Percentiles rank a stretch among this genome's conserved stretches.
Conservation (phyloP, 1,284 basidiomycete genomes). For the Pseudozyma sp. region DNA sequence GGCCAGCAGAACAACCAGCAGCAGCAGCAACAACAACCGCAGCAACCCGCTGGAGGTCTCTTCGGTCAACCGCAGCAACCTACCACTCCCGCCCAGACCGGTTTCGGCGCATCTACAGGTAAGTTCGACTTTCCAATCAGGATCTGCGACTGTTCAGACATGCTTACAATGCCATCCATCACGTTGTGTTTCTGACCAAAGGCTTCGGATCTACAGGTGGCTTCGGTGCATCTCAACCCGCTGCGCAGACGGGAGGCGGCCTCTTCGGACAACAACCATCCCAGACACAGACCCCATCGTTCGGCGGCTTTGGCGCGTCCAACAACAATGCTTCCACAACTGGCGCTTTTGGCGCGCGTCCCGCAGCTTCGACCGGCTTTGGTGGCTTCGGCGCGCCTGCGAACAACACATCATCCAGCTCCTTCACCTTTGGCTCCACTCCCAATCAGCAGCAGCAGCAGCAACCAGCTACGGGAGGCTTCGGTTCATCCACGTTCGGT, state of each 20-base stretch:
- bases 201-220: conserved; percentile 49
- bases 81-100: conserved; percentile 59
- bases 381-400: conserved; percentile 55
- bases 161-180: neutral
- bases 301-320: conserved; percentile 51
- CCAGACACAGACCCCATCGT: conserved; percentile 52
- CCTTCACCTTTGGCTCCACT: conserved; percentile 52
- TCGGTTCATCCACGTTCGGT: conserved; percentile 50
- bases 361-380: conserved; percentile 53
- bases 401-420: conserved; percentile 26
- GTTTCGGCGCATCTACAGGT: conserved; percentile 45
- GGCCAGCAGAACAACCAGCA: conserved; percentile 62
- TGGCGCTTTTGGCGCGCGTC: conserved; percentile 55
- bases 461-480: conserved; percentile 42
- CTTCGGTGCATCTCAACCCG: conserved; percentile 54
- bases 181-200: neutral
- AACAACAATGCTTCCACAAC: conserved; percentile 48
- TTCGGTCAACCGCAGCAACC: conserved; percentile 67
- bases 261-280: conserved; percentile 64
- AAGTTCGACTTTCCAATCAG: conserved; percentile 3
- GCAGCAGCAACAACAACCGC: conserved; percentile 57
- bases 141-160: too few species aligned
- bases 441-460: conserved; percentile 35
- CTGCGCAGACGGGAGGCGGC: conserved; percentile 58
- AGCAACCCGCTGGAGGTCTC: conserved; percentile 62